Evolutionary conservation across 225 moss, liverwort and hornwort genomes (phyloP).

Genomic region (Neckera pumila): DNA sequence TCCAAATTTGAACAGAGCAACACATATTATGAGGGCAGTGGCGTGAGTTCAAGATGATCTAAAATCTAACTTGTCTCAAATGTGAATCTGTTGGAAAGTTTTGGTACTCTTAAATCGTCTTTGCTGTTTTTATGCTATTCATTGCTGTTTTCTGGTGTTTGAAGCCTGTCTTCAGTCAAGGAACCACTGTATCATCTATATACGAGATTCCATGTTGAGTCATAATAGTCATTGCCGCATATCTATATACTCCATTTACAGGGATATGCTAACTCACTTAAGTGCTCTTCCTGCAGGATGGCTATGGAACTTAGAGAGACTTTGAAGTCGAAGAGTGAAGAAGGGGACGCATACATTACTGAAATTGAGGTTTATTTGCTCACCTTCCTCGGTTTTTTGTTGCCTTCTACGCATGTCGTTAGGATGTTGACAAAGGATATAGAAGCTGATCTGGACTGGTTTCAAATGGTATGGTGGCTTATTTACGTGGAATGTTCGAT

Average conservation of each 20-base stretch:
- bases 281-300: slow-evolving; percentile 16
- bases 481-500: background rate
- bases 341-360: slow-evolving; percentile 87
- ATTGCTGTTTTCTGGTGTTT: too few relatives aligned
- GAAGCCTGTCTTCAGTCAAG: background rate
- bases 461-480: background rate
- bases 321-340: slow-evolving; percentile 79
- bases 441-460: background rate
- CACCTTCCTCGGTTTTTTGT: background rate
- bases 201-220: background rate
- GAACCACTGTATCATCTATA: background rate
- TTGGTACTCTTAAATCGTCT: background rate
- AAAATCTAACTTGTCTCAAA: background rate
- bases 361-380: slow-evolving; percentile 79
- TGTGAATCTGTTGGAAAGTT: background rate
- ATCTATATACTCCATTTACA: background rate
- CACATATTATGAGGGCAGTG: background rate
- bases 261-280: background rate
- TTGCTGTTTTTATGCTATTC: background rate
- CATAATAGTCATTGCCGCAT: background rate
- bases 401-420: background rate
- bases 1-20: background rate
- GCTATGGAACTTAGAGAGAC: slow-evolving; percentile 77
- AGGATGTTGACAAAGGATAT: background rate
- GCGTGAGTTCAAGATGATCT: background rate